phyloP scores from a whole-genome alignment of 495 filamentous ascomycete genomes.

The Aspergillus wentii region DNA sequence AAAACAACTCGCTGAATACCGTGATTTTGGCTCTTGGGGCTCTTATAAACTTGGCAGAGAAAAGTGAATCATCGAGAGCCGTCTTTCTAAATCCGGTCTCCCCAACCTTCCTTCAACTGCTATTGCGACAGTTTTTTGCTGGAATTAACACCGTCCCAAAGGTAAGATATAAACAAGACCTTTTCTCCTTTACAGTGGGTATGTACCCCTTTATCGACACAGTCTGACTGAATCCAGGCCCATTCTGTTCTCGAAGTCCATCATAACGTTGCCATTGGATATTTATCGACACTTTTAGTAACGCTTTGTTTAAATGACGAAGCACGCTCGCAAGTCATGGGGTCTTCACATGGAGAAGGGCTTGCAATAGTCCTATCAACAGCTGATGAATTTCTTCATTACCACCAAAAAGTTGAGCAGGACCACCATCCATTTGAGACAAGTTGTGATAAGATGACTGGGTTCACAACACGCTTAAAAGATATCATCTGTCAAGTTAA shows the following conservation, averaged over 20 bases:
- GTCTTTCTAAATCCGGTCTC: constrained; percentile 26
- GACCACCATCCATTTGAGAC: constrained; percentile 18
- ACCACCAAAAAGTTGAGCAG: constrained; percentile 69
- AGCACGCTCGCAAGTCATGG: constrained; percentile 45
- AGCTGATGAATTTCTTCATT: constrained; percentile 77
- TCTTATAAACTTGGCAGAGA: constrained; percentile 86
- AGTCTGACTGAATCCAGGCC: constrained; percentile 60
- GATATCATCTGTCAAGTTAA: constrained; percentile 27
- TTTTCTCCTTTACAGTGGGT: not conserved
- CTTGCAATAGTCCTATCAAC: constrained; percentile 66
- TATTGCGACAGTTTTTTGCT: constrained; percentile 38
- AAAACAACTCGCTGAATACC: constrained; percentile 55
- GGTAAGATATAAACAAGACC: constrained; percentile 26
- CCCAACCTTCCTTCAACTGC: constrained; percentile 31
- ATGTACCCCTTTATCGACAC: no score
- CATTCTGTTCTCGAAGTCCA: constrained; percentile 80
- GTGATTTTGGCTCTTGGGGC: constrained; percentile 77
- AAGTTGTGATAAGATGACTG: constrained; percentile 31
- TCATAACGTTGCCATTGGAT: constrained; percentile 85
- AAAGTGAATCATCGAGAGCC: constrained; percentile 50
- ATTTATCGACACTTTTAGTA: constrained; percentile 79
- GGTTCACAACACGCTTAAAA: constrained; percentile 58
- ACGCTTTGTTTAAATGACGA: constrained; percentile 63
- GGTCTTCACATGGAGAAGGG: constrained; percentile 51
- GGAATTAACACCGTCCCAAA: constrained; percentile 38